phyloP scores from a whole-genome alignment of 2,329 filamentous ascomycete species.

The Diaporthe amygdali region DNA sequence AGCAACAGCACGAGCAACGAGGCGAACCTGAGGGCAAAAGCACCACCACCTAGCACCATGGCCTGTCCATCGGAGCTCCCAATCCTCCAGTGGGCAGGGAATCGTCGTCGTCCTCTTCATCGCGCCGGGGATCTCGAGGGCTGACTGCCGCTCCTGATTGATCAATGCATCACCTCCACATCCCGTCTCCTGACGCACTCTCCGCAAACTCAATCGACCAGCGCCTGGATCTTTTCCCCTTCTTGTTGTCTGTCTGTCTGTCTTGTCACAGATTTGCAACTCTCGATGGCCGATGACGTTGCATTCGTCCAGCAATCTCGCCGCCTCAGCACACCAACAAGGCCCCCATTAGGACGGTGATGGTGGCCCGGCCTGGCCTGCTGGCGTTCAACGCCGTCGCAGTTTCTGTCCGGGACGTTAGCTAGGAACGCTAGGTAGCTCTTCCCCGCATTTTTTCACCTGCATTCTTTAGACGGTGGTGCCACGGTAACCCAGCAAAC shows the following conservation, averaged over 20 bases:
- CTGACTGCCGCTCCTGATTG: not conserved
- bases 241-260: not conserved
- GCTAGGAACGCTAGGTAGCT: no score
- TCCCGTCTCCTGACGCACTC: not conserved
- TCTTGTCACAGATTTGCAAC: not conserved
- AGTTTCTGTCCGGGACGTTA: not conserved
- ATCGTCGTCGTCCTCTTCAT: not conserved
- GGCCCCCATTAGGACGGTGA: no score
- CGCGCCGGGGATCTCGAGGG: not conserved
- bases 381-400: not conserved
- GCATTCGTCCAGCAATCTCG: not conserved
- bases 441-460: not conserved
- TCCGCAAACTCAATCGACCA: constrained; percentile 6
- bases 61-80: not conserved
- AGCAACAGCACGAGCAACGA: not conserved
- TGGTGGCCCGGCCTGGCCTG: no score
- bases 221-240: not conserved
- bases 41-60: not conserved
- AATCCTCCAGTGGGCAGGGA: not conserved
- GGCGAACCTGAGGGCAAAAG: not conserved
- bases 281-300: constrained; percentile 3
- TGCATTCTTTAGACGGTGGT: no score
- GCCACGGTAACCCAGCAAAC: not conserved
- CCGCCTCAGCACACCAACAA: not conserved
- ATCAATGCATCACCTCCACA: not conserved